These are phyloP conservation scores for Chrysanthemum makinoi DNA, from an alignment of 129 eudicot species.

Conservation along the genomic window DNA sequence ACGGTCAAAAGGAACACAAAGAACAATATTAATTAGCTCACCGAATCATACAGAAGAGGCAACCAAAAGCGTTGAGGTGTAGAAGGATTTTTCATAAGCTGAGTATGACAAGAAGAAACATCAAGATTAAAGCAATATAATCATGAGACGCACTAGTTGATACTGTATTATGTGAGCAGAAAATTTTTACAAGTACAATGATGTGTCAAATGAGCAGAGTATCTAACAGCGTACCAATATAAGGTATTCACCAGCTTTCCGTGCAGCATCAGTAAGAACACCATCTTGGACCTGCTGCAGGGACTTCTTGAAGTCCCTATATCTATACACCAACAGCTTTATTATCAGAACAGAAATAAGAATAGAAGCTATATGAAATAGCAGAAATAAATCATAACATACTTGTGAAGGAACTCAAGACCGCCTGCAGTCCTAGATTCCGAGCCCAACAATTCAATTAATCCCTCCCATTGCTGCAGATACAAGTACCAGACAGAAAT, in stretches of 20 bases:
- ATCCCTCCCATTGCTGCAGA: conserved; percentile 98
- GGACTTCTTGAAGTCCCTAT: conserved; percentile 80
- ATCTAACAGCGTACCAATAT: conserved; percentile 47
- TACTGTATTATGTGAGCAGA: background rate
- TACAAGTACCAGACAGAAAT: background rate
- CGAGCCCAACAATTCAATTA: conserved; percentile 81
- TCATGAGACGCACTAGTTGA: background rate
- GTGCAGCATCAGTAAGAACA: conserved; percentile 53
- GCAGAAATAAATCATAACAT: conserved; percentile 24
- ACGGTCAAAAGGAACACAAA: background rate
- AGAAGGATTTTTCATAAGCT: conserved; percentile 96
- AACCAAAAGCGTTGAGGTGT: conserved; percentile 97
- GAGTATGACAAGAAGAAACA: conserved; percentile 20
- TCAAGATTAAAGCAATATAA: too few relatives aligned
- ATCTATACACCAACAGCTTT: conserved; percentile 47
- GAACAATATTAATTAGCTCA: conserved; percentile 35
- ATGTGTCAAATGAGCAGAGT: conserved; percentile 3
- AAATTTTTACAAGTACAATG: background rate
- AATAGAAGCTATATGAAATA: background rate
- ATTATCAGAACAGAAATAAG: conserved; percentile 5
- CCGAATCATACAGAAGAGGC: conserved; percentile 83
- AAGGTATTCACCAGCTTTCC: conserved; percentile 78
- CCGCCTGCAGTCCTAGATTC: conserved; percentile 83
- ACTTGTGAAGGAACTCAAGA: conserved; percentile 89
- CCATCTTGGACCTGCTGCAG: conserved; percentile 78